A percentile compares a stretch with the other conserved stretches of the same genome.
phyloP scores from a whole-genome alignment of 495 filamentous ascomycete genomes.

The Aspergillus bridgeri region DNA sequence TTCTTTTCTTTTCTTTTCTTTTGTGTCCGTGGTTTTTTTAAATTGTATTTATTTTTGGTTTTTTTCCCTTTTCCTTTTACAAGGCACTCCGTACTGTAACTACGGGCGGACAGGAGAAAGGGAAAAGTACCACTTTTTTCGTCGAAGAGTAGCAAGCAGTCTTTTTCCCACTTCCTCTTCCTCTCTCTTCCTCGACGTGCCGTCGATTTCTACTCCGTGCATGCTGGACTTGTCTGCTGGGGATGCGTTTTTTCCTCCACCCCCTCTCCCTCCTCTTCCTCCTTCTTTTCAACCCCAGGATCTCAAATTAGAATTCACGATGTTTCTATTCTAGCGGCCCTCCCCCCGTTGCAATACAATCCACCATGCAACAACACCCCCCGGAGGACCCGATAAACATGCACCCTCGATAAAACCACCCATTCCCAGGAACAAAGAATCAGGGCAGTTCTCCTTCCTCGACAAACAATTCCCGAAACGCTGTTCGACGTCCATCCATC shows the following conservation, averaged over 20 bases:
- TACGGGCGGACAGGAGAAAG: neutral
- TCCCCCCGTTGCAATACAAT: slow-evolving; percentile 2
- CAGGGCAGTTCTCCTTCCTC: neutral
- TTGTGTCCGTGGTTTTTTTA: neutral
- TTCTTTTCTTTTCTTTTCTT: neutral
- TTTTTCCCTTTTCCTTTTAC: neutral
- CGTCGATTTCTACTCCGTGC: slow-evolving; percentile 6
- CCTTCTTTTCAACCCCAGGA: neutral
- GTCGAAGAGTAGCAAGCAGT: slow-evolving; percentile 1
- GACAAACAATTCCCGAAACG: neutral
- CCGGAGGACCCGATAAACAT: neutral
- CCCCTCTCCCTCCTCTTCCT: slow-evolving; percentile 2
- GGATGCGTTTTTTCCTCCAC: slow-evolving; percentile 3
- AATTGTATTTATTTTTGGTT: neutral
- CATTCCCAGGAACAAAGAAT: neutral
- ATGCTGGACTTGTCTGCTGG: neutral
- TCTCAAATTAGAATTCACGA: neutral
- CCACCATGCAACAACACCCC: slow-evolving; percentile 2
- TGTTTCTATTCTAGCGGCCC: slow-evolving; percentile 1
- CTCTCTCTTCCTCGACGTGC: slow-evolving; percentile 4
- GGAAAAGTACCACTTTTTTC: neutral
- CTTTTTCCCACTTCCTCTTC: slow-evolving; percentile 7
- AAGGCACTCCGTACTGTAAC: neutral
- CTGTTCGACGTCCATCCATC: neutral
- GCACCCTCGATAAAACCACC: neutral